These are phyloP conservation scores for Spathaspora hagerdaliae DNA, from an alignment of 805 yeast genomes.

Conservation along the genomic window DNA sequence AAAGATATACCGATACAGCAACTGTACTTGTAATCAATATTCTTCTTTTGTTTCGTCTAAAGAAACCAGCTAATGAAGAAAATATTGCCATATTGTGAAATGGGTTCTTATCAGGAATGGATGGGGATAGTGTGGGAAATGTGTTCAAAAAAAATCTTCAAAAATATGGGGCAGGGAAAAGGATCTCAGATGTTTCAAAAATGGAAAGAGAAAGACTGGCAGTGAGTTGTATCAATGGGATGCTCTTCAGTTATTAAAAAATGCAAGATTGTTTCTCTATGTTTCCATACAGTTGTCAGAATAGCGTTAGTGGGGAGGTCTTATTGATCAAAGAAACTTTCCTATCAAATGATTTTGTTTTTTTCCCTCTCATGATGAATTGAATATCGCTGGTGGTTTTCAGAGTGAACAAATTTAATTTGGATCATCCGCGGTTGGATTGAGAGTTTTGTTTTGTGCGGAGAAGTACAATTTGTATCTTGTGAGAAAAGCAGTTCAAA, in stretches of 20 bases:
- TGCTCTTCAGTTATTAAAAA: not conserved
- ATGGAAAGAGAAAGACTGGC: not conserved
- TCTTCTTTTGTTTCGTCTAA: slow-evolving; percentile 37
- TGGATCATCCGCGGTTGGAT: too few species aligned
- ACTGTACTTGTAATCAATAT: slow-evolving; percentile 30
- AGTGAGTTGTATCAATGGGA: not conserved
- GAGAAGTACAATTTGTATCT: too few species aligned
- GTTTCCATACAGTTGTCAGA: too few species aligned
- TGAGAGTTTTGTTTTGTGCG: too few species aligned
- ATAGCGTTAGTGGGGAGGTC: too few species aligned
- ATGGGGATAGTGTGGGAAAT: not conserved
- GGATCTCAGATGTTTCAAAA: not conserved
- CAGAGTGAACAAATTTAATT: too few species aligned
- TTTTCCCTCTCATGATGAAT: too few species aligned
- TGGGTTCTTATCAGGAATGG: too few species aligned
- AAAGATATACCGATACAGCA: slow-evolving; percentile 31
- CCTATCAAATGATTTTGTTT: too few species aligned
- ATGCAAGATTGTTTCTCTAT: not conserved
- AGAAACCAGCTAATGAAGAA: slow-evolving; percentile 35
- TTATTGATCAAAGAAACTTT: too few species aligned
- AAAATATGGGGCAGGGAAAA: not conserved
- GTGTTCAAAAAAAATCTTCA: not conserved
- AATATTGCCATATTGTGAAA: slow-evolving; percentile 32
- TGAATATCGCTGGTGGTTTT: too few species aligned
- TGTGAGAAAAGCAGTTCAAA: too few species aligned